Conservation (phyloP, 805 yeast species). For the Priceomyces carsonii region DNA sequence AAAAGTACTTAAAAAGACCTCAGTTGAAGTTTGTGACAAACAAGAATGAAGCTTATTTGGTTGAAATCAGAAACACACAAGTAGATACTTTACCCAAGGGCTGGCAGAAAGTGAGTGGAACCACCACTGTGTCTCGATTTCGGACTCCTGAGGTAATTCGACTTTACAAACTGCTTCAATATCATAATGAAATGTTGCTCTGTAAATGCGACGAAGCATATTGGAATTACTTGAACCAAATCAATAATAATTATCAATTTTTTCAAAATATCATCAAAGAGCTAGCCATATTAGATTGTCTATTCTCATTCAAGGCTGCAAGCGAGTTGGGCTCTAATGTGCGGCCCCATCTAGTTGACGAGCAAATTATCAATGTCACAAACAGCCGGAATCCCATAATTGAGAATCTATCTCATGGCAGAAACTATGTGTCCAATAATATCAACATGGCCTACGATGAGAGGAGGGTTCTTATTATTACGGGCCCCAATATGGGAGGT, state of each 20-base stretch:
- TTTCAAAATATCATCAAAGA: conserved; percentile 43
- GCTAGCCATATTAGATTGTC: conserved; percentile 63
- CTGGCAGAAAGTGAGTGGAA: conserved; percentile 77
- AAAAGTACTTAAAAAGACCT: conserved; percentile 53
- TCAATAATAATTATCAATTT: conserved; percentile 33
- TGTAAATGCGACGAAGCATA: conserved; percentile 50
- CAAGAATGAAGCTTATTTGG: conserved; percentile 66
- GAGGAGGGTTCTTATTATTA: conserved; percentile 60
- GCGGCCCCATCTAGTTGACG: conserved; percentile 52
- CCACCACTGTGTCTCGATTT: conserved; percentile 69
- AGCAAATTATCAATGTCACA: conserved; percentile 45
- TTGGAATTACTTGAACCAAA: conserved; percentile 34
- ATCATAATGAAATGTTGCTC: conserved; percentile 56
- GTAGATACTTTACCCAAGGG: conserved; percentile 61
- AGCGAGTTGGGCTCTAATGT: conserved; percentile 43
- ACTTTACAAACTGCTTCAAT: conserved; percentile 56
- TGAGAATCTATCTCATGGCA: conserved; percentile 43
- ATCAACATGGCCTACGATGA: conserved; percentile 47
- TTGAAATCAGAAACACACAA: conserved; percentile 68
- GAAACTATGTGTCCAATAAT: conserved; percentile 65
- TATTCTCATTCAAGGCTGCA: conserved; percentile 64
- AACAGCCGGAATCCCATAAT: conserved; percentile 70
- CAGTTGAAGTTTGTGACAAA: conserved; percentile 55
- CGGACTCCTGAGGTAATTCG: conserved; percentile 59
- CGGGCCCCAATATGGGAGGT: conserved; percentile 98